Evolutionary conservation across 2,329 filamentous ascomycete species (phyloP), one percentile per base, ranked within the genome.

Genomic region (Fusarium sp.): DNA sequence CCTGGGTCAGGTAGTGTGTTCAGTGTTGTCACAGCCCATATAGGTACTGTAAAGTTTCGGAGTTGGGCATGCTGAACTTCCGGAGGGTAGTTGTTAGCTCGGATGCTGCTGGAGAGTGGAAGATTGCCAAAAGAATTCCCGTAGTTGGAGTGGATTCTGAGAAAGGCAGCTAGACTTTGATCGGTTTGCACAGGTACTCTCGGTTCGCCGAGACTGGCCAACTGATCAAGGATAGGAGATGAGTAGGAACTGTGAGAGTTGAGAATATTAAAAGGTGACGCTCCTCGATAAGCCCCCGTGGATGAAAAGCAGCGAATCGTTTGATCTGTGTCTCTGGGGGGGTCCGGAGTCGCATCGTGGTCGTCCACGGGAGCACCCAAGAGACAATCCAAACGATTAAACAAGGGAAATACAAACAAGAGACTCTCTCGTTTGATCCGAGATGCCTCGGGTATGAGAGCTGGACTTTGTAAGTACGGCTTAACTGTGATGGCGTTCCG

Each of bases 91-190:
- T 70, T 70, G 0, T 71, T 71, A 0, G 38, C 58, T n/a, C 45
- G n/a, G 1, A 71, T 45, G 0, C 69, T 69, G 2, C 40, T 35
- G 0, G 69, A 71, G 0, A 73, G 45, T 0, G 58, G 36, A 1
- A 71, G 58, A 1, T 71, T 71, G 18, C 69, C 69, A 35, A 71
- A 71, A 1, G 60, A 38, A 1, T 65, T 73, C 0, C 40, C 27
- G 1, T 25, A 50, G 4, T 57, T 71, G 0, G 69, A 60, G 0
- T 57, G 3, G 0, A 8, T 13, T 16, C 2, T 27, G 0, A 10
- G 10, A 7, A 6, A 13, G 11, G 3, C 0, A 0, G 8, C 2
- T 5, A 6, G 10, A 0, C n/a, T 2, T 10, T 18, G 16, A 9
- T 25, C 20, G 2, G 2, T 10, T 20, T 52, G 18, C 2, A 13